Conservation (phyloP, 139 green algal genomes). For the Ettlia oleoabundans region DNA sequence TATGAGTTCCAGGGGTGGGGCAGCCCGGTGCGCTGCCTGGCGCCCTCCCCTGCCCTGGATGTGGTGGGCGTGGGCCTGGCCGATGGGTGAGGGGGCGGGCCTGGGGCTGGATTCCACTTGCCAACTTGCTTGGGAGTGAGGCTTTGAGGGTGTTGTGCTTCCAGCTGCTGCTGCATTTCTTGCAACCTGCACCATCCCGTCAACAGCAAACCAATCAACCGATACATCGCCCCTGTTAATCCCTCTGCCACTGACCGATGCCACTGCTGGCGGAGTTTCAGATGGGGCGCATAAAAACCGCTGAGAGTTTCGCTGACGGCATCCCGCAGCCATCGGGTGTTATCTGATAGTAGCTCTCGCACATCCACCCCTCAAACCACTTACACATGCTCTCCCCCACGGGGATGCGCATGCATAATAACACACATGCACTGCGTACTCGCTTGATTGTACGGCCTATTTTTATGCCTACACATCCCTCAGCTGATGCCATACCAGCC, state of each 20-base stretch:
- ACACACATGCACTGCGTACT: neutral
- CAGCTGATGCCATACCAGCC: neutral
- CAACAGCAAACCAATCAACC: neutral
- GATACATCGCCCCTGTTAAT: constrained; percentile 49
- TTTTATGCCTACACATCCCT: neutral
- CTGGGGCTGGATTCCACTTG: too few species aligned
- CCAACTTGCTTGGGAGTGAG: neutral
- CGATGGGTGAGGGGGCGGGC: constrained; percentile 76
- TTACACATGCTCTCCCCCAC: too few species aligned
- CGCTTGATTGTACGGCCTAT: neutral
- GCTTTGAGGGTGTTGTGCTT: neutral
- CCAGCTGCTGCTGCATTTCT: neutral
- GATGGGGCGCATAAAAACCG: constrained; percentile 35
- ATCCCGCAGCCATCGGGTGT: constrained; percentile 36
- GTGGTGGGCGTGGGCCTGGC: constrained; percentile 90
- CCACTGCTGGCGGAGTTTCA: constrained; percentile 46
- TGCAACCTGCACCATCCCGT: neutral
- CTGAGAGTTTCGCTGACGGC: constrained; percentile 49
- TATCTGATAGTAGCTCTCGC: constrained; percentile 55
- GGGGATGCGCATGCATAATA: neutral
- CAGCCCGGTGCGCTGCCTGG: constrained; percentile 67
- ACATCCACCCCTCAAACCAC: constrained; percentile 15
- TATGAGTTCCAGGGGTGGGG: constrained; percentile 79
- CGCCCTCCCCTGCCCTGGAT: constrained; percentile 90
- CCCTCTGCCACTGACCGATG: constrained; percentile 27